Percentiles rank a stretch among this genome's conserved stretches.
Conservation (phyloP, 768 basidiomycete genomes). For the Sarcodon sp. region DNA sequence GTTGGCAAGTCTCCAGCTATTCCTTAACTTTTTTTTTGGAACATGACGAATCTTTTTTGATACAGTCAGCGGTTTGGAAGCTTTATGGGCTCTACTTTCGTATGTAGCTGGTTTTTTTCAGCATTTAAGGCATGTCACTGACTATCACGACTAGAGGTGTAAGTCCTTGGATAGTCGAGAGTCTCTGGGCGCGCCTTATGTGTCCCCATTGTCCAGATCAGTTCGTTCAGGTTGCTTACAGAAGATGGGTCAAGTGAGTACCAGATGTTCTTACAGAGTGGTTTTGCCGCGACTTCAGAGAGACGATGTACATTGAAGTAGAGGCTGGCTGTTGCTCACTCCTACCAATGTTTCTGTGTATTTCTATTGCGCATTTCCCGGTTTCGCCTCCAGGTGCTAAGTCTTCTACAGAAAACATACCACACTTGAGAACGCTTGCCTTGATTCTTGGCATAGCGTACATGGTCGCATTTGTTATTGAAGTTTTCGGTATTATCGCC, state of each 20-base stretch:
- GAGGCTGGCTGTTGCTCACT: too few relatives aligned
- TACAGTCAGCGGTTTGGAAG: neutral
- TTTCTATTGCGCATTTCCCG: neutral
- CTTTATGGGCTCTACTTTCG: neutral
- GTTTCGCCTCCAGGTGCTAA: neutral
- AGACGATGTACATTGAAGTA: too few relatives aligned
- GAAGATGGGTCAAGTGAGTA: neutral
- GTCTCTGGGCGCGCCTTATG: neutral
- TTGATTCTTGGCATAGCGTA: conserved; percentile 51
- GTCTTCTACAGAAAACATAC: neutral
- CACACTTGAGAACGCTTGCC: conserved; percentile 22
- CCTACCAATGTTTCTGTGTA: neutral
- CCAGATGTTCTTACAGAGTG: neutral
- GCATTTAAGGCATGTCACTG: neutral
- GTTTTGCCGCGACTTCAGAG: too few relatives aligned
- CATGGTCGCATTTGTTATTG: conserved; percentile 34
- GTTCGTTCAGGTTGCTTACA: neutral
- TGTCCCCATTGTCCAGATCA: neutral
- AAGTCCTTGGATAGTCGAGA: neutral
- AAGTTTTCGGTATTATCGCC: conserved; percentile 41
- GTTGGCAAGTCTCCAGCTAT: neutral
- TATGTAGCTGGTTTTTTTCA: neutral
- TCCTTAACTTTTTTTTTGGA: neutral
- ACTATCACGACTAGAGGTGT: neutral
- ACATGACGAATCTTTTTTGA: neutral